A percentile compares a stretch with the other conserved stretches of the same genome.
phyloP scores from a whole-genome alignment of 2,329 filamentous ascomycete genomes.

The Gaeumannomyces sp. region DNA sequence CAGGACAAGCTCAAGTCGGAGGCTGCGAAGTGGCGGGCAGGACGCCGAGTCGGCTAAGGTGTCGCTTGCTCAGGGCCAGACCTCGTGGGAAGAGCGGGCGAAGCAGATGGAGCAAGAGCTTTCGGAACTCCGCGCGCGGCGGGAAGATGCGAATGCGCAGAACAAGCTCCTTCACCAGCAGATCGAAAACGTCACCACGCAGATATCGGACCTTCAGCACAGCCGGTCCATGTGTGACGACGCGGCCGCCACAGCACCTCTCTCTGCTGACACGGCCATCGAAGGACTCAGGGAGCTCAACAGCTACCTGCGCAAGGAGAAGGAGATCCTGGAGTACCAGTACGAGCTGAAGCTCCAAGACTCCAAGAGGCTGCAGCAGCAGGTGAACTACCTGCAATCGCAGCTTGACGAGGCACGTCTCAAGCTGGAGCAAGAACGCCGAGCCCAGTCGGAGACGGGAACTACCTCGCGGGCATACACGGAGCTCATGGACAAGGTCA shows the following conservation, averaged over 20 bases:
- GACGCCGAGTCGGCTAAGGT: slow-evolving; percentile 83
- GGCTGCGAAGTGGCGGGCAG: slow-evolving; percentile 63
- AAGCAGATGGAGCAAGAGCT: slow-evolving; percentile 81
- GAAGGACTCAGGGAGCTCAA: slow-evolving; percentile 86
- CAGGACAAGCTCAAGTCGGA: slow-evolving; percentile 78
- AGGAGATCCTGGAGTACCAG: slow-evolving; percentile 97
- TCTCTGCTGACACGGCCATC: slow-evolving; percentile 51
- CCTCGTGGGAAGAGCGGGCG: slow-evolving; percentile 80
- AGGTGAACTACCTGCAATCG: slow-evolving; percentile 77
- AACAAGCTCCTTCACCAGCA: slow-evolving; percentile 89
- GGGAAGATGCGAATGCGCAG: slow-evolving; percentile 80
- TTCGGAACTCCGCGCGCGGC: slow-evolving; percentile 66
- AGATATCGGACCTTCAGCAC: slow-evolving; percentile 75
- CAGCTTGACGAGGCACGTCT: slow-evolving; percentile 85
- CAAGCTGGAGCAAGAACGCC: slow-evolving; percentile 85
- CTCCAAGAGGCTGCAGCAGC: slow-evolving; percentile 79
- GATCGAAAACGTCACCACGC: slow-evolving; percentile 72
- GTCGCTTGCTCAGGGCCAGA: slow-evolving; percentile 71
- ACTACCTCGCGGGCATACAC: slow-evolving; percentile 73
- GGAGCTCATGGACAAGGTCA: slow-evolving; percentile 88
- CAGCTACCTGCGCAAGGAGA: slow-evolving; percentile 85
- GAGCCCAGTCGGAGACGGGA: slow-evolving; percentile 65
- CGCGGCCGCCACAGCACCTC: slow-evolving; percentile 47
- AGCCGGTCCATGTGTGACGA: slow-evolving; percentile 50
- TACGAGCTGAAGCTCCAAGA: slow-evolving; percentile 86